Percentiles rank a stretch among this genome's conserved stretches.
Evolutionary conservation across 75 land plant genomes (phyloP).

Genomic region (Cryptomeria japonica): DNA sequence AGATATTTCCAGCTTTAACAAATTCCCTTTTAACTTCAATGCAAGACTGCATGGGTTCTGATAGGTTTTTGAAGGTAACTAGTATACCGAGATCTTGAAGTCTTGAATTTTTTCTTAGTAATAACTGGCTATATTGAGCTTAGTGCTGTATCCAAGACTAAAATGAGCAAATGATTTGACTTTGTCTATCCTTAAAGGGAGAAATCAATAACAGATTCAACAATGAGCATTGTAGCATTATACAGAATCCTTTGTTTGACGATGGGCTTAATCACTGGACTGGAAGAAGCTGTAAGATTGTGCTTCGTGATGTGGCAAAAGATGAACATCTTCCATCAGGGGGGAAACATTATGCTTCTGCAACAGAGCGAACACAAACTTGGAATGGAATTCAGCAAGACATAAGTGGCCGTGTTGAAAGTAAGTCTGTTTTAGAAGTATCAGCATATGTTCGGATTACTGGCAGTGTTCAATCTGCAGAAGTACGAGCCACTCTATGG

Average conservation of each 20-base stretch:
- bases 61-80: conserved; percentile 6
- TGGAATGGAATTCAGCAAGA: conserved; percentile 99
- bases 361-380: conserved; percentile 62
- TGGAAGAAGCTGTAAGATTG: conserved; percentile 76
- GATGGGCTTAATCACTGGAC: conserved; percentile 78
- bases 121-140: conserved; percentile 1
- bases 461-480: conserved; percentile 53
- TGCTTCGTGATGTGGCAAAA: conserved; percentile 43
- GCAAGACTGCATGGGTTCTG: background rate
- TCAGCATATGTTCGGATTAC: conserved; percentile 65
- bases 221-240: conserved; percentile 38
- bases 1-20: conserved; percentile 3
- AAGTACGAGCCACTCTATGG: conserved; percentile 70
- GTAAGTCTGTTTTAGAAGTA: conserved; percentile 73
- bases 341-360: conserved; percentile 67
- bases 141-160: conserved; percentile 11
- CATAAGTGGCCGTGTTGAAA: conserved; percentile 65
- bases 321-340: conserved; percentile 46
- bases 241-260: conserved; percentile 65
- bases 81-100: background rate
- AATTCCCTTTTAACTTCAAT: background rate
- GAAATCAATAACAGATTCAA: background rate
- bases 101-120: background rate
- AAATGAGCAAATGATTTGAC: background rate
- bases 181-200: conserved; percentile 4